Percentiles rank a stretch among this genome's conserved stretches.
These are phyloP conservation scores for Lentinula boryana DNA, from an alignment of 768 basidiomycete genomes.

Conservation along the genomic window DNA sequence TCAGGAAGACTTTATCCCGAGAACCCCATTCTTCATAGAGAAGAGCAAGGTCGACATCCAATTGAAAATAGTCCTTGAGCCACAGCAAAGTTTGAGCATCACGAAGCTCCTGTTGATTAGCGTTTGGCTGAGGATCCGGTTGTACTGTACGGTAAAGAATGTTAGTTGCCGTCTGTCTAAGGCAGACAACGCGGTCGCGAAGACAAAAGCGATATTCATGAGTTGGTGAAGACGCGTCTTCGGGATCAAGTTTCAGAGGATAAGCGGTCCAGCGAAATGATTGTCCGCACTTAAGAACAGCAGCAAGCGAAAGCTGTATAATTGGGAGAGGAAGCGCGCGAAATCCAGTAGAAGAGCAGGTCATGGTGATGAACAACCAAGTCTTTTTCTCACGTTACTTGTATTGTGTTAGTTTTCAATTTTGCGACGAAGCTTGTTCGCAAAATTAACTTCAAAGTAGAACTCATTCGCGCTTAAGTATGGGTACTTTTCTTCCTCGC, in stretches of 20 bases:
- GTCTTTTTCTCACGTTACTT: conserved; percentile 16
- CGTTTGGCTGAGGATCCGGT: conserved; percentile 36
- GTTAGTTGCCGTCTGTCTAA: conserved; percentile 63
- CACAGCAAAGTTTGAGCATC: conserved; percentile 67
- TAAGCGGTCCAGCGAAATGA: conserved; percentile 76
- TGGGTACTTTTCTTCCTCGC: conserved; percentile 70
- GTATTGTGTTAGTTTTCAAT: no score
- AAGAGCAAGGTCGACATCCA: conserved; percentile 62
- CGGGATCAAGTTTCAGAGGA: conserved; percentile 25
- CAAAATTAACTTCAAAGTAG: no score
- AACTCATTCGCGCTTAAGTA: conserved; percentile 28
- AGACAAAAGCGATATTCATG: conserved; percentile 79
- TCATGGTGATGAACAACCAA: conserved; percentile 12
- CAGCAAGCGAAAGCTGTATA: conserved; percentile 70
- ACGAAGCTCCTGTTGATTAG: conserved; percentile 25
- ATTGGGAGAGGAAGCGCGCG: conserved; percentile 53
- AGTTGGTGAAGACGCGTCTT: conserved; percentile 17
- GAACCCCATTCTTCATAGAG: conserved; percentile 75
- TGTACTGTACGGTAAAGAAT: conserved; percentile 71
- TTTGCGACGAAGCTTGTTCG: not conserved
- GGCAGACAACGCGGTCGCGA: conserved; percentile 76
- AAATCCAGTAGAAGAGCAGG: conserved; percentile 37
- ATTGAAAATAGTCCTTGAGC: conserved; percentile 86
- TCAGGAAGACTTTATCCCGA: conserved; percentile 71
- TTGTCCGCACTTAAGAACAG: conserved; percentile 79